Evolutionary conservation across 2,329 filamentous ascomycete species (phyloP), one percentile per base, ranked within the genome.

Genomic region (Alternaria tenuissima): DNA sequence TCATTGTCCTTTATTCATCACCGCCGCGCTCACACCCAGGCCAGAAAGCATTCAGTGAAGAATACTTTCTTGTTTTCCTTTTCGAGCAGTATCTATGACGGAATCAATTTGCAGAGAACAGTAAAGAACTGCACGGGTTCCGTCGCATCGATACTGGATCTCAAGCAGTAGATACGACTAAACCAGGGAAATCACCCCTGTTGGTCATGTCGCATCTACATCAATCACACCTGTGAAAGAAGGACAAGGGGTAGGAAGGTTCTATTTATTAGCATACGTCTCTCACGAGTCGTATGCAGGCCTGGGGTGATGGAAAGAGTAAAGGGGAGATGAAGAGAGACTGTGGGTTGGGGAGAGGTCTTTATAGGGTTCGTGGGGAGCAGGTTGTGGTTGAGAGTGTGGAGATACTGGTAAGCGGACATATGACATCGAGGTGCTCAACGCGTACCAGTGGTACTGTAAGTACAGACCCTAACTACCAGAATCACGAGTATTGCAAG

Each of bases 1-100:
- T 41, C 47, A 22, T 46, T 48, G 53, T 34, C 53, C 20, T 32
- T 47, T 26, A 26, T 41, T 41, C 20, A 44, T 44, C 38, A 36
- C 26, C 32, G 14, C 43, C 44, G 34, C 28, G 18, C 44, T 48
- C 44, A 22, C 18, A 6, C 44, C 44, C n/a, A 48, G 44, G 20
- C 18, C n/a, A 16, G 30, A 26, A 11, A 9, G 28, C 7, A 30
- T 30, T 4, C 3, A 30, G 8, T 30, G 11, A 1, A 30, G 28
- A 30, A 30, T 4, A 30, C 28, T 30, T 11, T 30, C 28, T 30
- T 30, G 9, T 30, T 30, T 11, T 30, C 1, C 9, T 30, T 34
- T 16, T 14, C 32, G 14, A 16, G 32, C 32, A 16, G 32, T 14
- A 36, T 6, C 12, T 16, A 36, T 14, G 32, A 36, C 32, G 28